Conservation (phyloP, 192 early-diverging fungal species). For the Chytriomyces sp. region DNA sequence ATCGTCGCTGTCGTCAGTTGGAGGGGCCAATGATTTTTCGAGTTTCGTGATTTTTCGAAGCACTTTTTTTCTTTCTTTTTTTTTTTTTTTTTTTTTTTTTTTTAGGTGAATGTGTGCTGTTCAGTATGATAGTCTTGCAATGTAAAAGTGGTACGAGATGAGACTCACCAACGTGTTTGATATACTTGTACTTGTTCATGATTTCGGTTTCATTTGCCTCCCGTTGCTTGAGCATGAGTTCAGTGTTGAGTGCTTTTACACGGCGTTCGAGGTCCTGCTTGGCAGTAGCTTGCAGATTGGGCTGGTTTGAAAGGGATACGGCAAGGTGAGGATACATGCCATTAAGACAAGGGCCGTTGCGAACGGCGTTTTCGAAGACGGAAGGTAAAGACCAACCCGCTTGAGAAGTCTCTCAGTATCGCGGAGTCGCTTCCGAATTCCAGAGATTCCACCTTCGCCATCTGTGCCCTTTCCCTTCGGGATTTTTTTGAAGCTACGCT, state of each 20-base stretch:
- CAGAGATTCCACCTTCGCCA: slow-evolving; percentile 21
- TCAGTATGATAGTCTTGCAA: background rate
- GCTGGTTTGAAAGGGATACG: slow-evolving; percentile 5
- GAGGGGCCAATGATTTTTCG: slow-evolving; percentile 8
- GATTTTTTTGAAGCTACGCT: background rate
- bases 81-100: background rate
- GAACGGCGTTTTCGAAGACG: background rate
- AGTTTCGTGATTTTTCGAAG: slow-evolving; percentile 20
- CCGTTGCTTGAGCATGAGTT: slow-evolving; percentile 18
- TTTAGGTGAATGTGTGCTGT: background rate
- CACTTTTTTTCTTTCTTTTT: slow-evolving; percentile 43
- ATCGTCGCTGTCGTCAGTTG: background rate
- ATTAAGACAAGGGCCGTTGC: background rate
- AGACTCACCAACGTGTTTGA: slow-evolving; percentile 46
- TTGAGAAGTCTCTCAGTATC: slow-evolving; percentile 43
- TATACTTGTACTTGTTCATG: slow-evolving; percentile 47
- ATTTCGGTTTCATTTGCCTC: slow-evolving; percentile 38
- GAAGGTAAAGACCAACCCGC: background rate
- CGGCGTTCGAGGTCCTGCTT: slow-evolving; percentile 44
- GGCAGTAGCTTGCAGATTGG: slow-evolving; percentile 40
- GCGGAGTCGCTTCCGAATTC: slow-evolving; percentile 40
- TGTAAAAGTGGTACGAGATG: background rate
- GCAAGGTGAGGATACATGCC: slow-evolving; percentile 2
- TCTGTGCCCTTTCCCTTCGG: slow-evolving; percentile 25
- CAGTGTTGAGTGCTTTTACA: slow-evolving; percentile 41